A percentile compares a stretch with the other conserved stretches of the same genome.
phyloP scores from a whole-genome alignment of 257 asterid species.

The Ajuga chamaepitys region DNA sequence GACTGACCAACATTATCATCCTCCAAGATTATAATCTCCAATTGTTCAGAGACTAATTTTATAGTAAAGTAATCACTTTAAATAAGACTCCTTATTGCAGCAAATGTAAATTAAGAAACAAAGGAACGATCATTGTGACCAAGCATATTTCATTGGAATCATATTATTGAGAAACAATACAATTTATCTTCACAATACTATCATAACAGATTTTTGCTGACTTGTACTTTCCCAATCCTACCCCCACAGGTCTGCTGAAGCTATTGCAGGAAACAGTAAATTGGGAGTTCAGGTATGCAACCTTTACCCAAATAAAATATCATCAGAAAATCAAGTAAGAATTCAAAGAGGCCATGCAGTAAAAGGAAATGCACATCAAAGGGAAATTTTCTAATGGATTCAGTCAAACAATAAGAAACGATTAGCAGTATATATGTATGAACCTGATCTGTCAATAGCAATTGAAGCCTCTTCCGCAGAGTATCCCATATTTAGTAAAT shows the following conservation, averaged over 20 bases:
- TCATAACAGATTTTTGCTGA: not conserved
- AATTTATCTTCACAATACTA: not conserved
- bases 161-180: not conserved
- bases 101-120: not conserved
- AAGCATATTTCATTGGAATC: not conserved
- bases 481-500: constrained; percentile 56
- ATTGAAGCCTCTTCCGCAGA: constrained; percentile 39
- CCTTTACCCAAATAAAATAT: not conserved
- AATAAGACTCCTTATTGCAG: not conserved
- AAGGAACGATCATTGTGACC: not conserved
- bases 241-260: not conserved
- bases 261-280: not conserved
- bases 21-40: not conserved
- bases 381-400: not conserved
- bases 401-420: not conserved
- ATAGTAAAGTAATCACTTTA: not conserved
- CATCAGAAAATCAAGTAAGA: not conserved
- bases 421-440: constrained; percentile 5
- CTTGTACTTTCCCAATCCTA: not conserved
- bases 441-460: constrained; percentile 65
- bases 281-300: not conserved
- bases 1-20: not conserved
- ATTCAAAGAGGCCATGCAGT: not conserved
- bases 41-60: not conserved
- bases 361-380: not conserved